phyloP scores from a whole-genome alignment of 2,329 filamentous ascomycete species.

The Aspergillus texensis region DNA sequence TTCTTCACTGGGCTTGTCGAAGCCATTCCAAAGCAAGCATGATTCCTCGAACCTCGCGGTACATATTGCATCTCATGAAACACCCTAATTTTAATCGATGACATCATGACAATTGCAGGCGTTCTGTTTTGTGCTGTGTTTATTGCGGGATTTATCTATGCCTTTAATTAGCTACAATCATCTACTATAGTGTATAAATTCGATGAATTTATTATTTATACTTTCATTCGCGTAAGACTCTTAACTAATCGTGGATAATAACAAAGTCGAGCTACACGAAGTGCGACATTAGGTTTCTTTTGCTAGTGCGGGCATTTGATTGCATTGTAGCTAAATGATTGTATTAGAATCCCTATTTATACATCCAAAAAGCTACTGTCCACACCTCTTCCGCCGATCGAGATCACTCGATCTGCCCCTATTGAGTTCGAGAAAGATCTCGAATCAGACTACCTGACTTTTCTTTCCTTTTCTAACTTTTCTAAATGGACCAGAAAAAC shows the following conservation, averaged over 20 bases:
- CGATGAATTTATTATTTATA: not conserved
- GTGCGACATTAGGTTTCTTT: not conserved
- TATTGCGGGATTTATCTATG: not conserved
- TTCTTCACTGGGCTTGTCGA: conserved; percentile 80
- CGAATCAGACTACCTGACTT: not conserved
- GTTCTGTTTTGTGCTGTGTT: not conserved
- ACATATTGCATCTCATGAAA: conserved; percentile 27
- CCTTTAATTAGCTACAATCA: not conserved
- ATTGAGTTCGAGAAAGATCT: not conserved
- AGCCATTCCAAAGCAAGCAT: conserved; percentile 34
- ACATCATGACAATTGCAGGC: conserved; percentile 12
- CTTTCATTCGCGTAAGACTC: not conserved
- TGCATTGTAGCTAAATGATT: not conserved
- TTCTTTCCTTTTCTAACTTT: conserved; percentile 8
- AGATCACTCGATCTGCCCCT: not conserved
- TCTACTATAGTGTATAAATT: not conserved
- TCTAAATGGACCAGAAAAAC: conserved; percentile 22
- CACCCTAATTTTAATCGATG: conserved; percentile 12
- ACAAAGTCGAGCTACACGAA: not conserved
- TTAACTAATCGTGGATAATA: not conserved
- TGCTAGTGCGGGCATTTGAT: not conserved
- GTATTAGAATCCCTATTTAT: not conserved
- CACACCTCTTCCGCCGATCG: not conserved
- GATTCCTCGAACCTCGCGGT: conserved; percentile 22
- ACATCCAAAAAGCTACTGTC: not conserved